Percentiles rank a stretch among this genome's conserved stretches.
Evolutionary conservation across 2,329 filamentous ascomycete species (phyloP).

Genomic region (Stachybotrys chlorohalonatus): DNA sequence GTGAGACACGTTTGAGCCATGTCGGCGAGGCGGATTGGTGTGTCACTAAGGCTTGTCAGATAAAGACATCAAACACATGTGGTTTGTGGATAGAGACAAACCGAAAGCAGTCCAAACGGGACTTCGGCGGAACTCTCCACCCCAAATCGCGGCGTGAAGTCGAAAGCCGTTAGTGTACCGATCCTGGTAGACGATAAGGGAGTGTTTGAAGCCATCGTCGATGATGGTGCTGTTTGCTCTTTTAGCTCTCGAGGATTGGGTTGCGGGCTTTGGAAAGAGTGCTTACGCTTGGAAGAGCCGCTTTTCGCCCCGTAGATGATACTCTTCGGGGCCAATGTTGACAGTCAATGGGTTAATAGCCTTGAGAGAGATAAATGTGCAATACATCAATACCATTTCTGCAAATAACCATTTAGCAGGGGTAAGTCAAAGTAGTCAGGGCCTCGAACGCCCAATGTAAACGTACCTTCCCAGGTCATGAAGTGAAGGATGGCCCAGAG

Average conservation of each 20-base stretch:
- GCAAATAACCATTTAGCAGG: background rate
- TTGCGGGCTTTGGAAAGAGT: background rate
- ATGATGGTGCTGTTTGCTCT: constrained; percentile 36
- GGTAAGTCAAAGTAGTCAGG: background rate
- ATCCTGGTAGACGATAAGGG: constrained; percentile 46
- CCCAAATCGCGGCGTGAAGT: constrained; percentile 46
- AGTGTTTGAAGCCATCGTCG: constrained; percentile 46
- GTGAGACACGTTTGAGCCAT: constrained; percentile 42
- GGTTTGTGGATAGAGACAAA: constrained; percentile 19
- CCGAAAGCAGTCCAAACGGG: constrained; percentile 58
- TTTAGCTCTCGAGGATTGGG: background rate
- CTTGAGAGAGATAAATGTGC: constrained; percentile 48
- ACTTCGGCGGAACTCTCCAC: constrained; percentile 43
- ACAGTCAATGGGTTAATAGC: constrained; percentile 36
- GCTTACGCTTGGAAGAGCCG: constrained; percentile 48
- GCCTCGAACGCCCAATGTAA: background rate
- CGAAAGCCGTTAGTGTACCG: constrained; percentile 35
- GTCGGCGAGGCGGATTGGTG: constrained; percentile 35
- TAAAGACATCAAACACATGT: background rate
- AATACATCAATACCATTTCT: constrained; percentile 54
- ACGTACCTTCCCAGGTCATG: constrained; percentile 50
- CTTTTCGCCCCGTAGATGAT: constrained; percentile 36
- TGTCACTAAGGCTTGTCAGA: constrained; percentile 32
- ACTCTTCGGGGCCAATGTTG: constrained; percentile 35
- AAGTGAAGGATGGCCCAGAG: constrained; percentile 48